Percentiles rank a stretch among this genome's conserved stretches.
These are phyloP conservation scores for Phyllosticta paracitricarpa DNA, from an alignment of 2,329 filamentous ascomycete genomes.

Conservation along the genomic window DNA sequence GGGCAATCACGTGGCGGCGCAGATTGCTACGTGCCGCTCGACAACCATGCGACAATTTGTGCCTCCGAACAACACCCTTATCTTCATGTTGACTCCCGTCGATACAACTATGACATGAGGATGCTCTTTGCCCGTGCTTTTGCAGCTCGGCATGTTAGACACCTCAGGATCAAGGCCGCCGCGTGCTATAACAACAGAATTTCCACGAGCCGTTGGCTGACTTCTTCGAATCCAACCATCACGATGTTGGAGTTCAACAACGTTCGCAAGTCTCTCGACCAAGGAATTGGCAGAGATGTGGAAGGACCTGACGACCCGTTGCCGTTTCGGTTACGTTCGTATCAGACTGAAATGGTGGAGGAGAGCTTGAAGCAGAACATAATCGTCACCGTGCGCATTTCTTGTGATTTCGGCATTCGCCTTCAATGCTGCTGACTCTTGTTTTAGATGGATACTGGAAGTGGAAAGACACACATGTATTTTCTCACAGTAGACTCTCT, in stretches of 20 bases:
- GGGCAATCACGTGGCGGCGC: too few species aligned
- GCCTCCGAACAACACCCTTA: too few species aligned
- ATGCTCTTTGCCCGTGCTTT: neutral
- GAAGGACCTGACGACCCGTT: neutral
- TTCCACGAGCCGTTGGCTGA: neutral
- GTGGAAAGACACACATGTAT: conserved; percentile 39
- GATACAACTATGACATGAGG: neutral
- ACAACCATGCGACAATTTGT: too few species aligned
- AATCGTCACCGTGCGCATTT: conserved; percentile 29
- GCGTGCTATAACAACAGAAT: neutral
- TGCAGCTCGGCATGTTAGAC: neutral
- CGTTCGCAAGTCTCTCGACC: too few species aligned
- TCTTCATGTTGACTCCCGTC: too few species aligned
- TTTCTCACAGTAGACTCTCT: neutral
- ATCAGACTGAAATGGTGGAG: conserved; percentile 41
- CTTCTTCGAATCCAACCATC: neutral
- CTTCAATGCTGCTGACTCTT: neutral
- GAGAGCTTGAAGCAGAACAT: conserved; percentile 34
- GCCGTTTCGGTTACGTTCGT: conserved; percentile 30
- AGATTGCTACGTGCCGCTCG: too few species aligned
- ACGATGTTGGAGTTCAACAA: neutral
- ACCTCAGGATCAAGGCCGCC: neutral
- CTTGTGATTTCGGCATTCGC: too few species aligned
- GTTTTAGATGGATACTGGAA: conserved; percentile 37
- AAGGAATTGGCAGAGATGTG: neutral